Evolutionary conservation across 208 protist genomes (phyloP).

Genomic region (Angomonas ambiguus): DNA sequence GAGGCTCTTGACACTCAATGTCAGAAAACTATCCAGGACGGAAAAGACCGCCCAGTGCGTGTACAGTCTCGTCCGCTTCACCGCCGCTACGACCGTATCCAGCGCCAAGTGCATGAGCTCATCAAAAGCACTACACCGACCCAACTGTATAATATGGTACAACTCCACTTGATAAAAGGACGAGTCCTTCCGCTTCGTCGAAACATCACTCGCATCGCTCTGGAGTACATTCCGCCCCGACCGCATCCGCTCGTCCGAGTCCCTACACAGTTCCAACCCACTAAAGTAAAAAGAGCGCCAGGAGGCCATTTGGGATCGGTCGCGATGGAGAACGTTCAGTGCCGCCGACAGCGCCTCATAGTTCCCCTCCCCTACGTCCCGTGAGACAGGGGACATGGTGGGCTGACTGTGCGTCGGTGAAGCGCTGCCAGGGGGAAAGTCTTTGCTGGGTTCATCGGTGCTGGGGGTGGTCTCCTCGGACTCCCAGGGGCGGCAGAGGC

Average conservation of each 20-base stretch:
- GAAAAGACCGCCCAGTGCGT: slow-evolving; percentile 49
- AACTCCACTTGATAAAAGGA: slow-evolving; percentile 16
- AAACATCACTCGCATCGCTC: neutral
- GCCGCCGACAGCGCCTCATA: neutral
- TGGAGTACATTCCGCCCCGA: neutral
- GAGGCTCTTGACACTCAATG: slow-evolving; percentile 29
- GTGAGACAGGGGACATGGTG: neutral
- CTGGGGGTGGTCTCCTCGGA: slow-evolving; percentile 20
- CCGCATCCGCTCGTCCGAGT: neutral
- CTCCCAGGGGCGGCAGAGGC: slow-evolving; percentile 45
- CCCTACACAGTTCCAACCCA: neutral
- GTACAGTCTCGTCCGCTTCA: slow-evolving; percentile 36
- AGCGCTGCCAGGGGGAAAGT: neutral
- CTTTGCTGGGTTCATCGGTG: neutral
- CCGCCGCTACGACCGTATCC: slow-evolving; percentile 44
- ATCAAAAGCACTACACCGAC: slow-evolving; percentile 54
- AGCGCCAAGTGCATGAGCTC: slow-evolving; percentile 50
- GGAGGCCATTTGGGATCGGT: slow-evolving; percentile 1
- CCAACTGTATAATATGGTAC: slow-evolving; percentile 24
- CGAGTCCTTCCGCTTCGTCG: neutral
- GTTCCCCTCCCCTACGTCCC: neutral
- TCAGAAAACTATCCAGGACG: slow-evolving; percentile 34
- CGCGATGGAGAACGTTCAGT: neutral
- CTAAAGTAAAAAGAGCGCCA: slow-evolving; percentile 11
- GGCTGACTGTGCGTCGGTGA: neutral